A percentile compares a stretch with the other conserved stretches of the same genome.
Evolutionary conservation across 75 land plant species (phyloP).

Genomic region (Pinus tabuliformis): DNA sequence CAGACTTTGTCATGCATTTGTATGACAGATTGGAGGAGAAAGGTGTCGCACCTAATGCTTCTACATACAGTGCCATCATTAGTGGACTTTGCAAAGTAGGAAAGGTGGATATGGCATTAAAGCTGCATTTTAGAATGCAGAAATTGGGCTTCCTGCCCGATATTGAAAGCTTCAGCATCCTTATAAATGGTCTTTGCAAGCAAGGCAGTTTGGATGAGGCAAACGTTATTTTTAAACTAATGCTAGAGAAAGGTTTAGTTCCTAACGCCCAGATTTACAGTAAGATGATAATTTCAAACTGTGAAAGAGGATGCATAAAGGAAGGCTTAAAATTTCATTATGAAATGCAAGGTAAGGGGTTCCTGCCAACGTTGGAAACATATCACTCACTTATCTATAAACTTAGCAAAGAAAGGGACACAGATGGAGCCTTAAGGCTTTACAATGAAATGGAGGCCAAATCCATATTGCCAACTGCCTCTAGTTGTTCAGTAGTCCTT

Average conservation of each 20-base stretch:
- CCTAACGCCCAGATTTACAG: conserved; percentile 14
- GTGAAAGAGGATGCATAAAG: conserved; percentile 17
- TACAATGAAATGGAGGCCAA: conserved; percentile 6
- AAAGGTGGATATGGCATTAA: conserved; percentile 39
- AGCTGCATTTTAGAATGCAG: conserved; percentile 32
- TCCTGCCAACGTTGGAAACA: conserved; percentile 1
- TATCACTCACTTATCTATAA: conserved; percentile 19
- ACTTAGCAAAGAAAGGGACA: conserved; percentile 10
- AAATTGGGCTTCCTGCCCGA: conserved; percentile 24
- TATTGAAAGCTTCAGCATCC: conserved; percentile 34
- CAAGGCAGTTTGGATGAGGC: conserved; percentile 41
- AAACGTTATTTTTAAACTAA: conserved; percentile 6
- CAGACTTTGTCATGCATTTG: conserved; percentile 25
- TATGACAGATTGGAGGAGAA: conserved; percentile 13
- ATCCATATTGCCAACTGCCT: conserved; percentile 3
- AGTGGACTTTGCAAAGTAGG: conserved; percentile 31
- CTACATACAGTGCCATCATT: conserved; percentile 14
- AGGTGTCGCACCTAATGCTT: conserved; percentile 8
- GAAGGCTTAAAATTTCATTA: conserved; percentile 2
- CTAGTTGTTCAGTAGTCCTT: conserved; percentile 15
- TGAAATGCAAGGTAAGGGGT: conserved; percentile 10
- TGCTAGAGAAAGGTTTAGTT: conserved; percentile 8
- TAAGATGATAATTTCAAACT: conserved; percentile 21
- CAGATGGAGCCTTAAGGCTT: conserved; percentile 10
- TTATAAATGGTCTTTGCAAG: conserved; percentile 65